These are phyloP conservation scores for Venturia nashicola DNA, from an alignment of 2,329 filamentous ascomycete genomes.

Conservation along the genomic window DNA sequence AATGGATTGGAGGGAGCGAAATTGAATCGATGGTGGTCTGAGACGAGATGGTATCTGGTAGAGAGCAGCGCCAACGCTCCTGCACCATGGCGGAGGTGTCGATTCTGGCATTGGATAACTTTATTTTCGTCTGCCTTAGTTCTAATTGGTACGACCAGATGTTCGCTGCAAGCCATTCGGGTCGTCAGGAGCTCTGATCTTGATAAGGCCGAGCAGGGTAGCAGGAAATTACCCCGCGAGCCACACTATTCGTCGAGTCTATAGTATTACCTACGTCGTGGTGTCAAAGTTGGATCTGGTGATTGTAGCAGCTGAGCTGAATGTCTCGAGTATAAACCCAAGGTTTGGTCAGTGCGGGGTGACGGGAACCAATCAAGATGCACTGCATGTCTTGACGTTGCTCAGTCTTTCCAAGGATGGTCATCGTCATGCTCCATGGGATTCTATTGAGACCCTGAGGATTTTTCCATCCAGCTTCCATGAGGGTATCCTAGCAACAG, in stretches of 20 bases:
- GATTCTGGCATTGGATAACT: neutral
- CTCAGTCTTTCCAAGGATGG: neutral
- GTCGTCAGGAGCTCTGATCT: neutral
- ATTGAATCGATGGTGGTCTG: neutral
- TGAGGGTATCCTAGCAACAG: neutral
- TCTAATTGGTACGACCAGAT: too few relatives aligned
- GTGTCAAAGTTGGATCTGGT: neutral
- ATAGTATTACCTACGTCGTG: neutral
- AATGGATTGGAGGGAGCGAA: neutral
- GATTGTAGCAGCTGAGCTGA: neutral
- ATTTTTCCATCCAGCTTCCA: neutral
- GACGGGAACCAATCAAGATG: neutral
- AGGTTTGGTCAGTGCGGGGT: neutral
- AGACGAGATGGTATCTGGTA: neutral
- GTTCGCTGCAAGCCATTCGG: neutral
- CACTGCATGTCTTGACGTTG: neutral
- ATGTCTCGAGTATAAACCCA: neutral
- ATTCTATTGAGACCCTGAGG: neutral
- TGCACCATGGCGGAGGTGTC: neutral
- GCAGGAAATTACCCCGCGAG: neutral
- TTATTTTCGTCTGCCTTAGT: neutral
- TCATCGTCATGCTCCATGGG: neutral
- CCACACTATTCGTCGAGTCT: neutral
- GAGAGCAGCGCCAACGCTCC: neutral
- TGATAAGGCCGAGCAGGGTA: neutral